Evolutionary conservation across 768 basidiomycete genomes (phyloP).

Genomic region (Lentinus tigrinus): DNA sequence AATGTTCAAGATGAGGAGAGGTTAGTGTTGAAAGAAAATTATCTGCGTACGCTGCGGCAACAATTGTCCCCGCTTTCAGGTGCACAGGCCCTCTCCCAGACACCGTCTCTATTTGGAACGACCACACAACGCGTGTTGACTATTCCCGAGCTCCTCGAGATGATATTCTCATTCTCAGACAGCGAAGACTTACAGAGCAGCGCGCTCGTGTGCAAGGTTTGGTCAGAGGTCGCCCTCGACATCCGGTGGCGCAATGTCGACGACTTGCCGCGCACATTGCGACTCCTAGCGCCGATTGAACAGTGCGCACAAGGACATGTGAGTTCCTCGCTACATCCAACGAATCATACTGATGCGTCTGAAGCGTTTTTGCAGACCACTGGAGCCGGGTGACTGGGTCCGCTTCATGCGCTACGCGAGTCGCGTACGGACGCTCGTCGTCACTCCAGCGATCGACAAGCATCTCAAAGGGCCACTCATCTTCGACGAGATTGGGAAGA

Average conservation of each 20-base stretch:
- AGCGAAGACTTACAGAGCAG: conserved; percentile 39
- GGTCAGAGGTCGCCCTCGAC: conserved; percentile 59
- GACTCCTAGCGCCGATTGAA: conserved; percentile 46
- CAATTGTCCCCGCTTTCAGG: not conserved
- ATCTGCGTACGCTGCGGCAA: no score
- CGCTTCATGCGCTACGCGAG: conserved; percentile 52
- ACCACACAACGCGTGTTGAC: conserved; percentile 40
- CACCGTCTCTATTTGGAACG: conserved; percentile 8
- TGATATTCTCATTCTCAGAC: conserved; percentile 52
- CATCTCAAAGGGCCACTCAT: conserved; percentile 28
- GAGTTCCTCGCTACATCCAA: not conserved
- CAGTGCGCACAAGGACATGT: not conserved
- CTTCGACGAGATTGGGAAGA: conserved; percentile 57
- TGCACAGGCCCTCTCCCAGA: not conserved
- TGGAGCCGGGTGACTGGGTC: conserved; percentile 56
- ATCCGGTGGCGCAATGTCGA: conserved; percentile 56
- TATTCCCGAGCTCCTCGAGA: conserved; percentile 60
- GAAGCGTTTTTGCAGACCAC: conserved; percentile 24
- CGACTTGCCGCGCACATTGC: conserved; percentile 45
- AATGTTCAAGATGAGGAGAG: no score
- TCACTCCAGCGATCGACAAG: not conserved
- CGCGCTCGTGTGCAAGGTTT: conserved; percentile 55
- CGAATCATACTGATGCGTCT: not conserved
- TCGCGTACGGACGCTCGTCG: conserved; percentile 23
- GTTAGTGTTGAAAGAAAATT: no score